A percentile compares a stretch with the other conserved stretches of the same genome.
Conservation (phyloP, 2,329 filamentous ascomycete species). For the Aspergillus spinulosporus region DNA sequence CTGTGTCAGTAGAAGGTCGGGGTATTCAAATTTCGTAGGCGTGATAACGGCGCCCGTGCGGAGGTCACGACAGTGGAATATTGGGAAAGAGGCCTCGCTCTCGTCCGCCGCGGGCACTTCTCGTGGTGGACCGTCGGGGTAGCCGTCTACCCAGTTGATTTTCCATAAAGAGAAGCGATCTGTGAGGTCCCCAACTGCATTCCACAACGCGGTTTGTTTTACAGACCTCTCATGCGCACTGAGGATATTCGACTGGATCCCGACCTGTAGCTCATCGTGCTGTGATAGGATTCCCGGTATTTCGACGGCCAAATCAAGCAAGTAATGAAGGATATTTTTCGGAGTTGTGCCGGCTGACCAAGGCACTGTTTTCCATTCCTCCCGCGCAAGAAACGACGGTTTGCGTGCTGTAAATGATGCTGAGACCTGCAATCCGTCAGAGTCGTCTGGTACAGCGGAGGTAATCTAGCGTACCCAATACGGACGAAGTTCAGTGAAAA, state of each 20-base stretch:
- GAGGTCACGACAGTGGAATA: conserved; percentile 36
- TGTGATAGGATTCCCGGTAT: conserved; percentile 35
- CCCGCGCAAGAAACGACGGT: conserved; percentile 38
- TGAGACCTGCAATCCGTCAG: conserved; percentile 27
- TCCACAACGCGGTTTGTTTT: conserved; percentile 38
- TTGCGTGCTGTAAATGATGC: conserved; percentile 32
- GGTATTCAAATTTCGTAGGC: conserved; percentile 36
- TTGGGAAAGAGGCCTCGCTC: conserved; percentile 32
- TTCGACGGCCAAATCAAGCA: conserved; percentile 39
- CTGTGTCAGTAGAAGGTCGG: conserved; percentile 38
- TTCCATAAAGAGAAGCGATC: conserved; percentile 35
- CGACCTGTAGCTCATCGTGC: conserved; percentile 33
- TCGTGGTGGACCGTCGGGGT: conserved; percentile 31
- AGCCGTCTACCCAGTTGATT: conserved; percentile 32
- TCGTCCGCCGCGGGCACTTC: conserved; percentile 27
- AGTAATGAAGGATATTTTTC: conserved; percentile 41
- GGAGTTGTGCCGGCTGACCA: conserved; percentile 39
- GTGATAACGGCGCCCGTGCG: conserved; percentile 34
- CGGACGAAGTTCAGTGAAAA: conserved; percentile 41
- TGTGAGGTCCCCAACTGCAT: conserved; percentile 35
- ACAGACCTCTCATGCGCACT: conserved; percentile 34
- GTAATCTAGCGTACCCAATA: conserved; percentile 36
- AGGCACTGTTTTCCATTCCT: conserved; percentile 43
- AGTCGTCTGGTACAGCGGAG: background rate
- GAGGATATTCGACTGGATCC: conserved; percentile 24